Evolutionary conservation across 768 basidiomycete species (phyloP).

Genomic region (Amanita jacksonii): DNA sequence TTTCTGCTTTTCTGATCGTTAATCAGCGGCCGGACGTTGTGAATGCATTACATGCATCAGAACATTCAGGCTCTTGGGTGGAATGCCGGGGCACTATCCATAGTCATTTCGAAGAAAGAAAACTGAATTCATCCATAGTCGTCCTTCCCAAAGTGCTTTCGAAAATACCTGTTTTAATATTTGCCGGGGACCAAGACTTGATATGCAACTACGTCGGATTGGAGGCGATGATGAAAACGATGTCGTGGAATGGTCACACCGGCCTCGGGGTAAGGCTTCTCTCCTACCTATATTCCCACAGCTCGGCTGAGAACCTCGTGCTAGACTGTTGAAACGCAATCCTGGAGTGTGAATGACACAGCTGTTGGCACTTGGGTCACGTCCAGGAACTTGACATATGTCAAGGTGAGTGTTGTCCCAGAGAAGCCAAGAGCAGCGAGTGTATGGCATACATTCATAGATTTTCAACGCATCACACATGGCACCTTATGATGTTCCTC

Average conservation of each 20-base stretch:
- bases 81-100: slow-evolving; percentile 76
- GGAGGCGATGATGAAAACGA: slow-evolving; percentile 71
- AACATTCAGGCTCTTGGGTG: slow-evolving; percentile 72
- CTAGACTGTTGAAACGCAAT: slow-evolving; percentile 58
- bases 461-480: slow-evolving; percentile 94
- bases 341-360: slow-evolving; percentile 65
- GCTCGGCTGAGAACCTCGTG: slow-evolving; percentile 7
- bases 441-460: slow-evolving; percentile 26
- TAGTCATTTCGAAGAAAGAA: slow-evolving; percentile 41
- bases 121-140: slow-evolving; percentile 60
- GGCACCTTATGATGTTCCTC: slow-evolving; percentile 83
- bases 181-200: slow-evolving; percentile 91
- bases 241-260: slow-evolving; percentile 79
- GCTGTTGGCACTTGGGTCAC: slow-evolving; percentile 88
- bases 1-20: slow-evolving; percentile 5
- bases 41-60: slow-evolving; percentile 69
- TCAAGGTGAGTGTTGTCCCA: slow-evolving; percentile 47
- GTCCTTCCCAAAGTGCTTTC: slow-evolving; percentile 74
- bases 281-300: not conserved
- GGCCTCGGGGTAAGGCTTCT: slow-evolving; percentile 67
- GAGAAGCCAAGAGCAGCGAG: not conserved
- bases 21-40: slow-evolving; percentile 73
- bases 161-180: slow-evolving; percentile 78
- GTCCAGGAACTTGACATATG: slow-evolving; percentile 86
- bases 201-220: slow-evolving; percentile 95